Evolutionary conservation across 2,329 filamentous ascomycete genomes (phyloP).

Genomic region (Tolypocladium paradoxum): DNA sequence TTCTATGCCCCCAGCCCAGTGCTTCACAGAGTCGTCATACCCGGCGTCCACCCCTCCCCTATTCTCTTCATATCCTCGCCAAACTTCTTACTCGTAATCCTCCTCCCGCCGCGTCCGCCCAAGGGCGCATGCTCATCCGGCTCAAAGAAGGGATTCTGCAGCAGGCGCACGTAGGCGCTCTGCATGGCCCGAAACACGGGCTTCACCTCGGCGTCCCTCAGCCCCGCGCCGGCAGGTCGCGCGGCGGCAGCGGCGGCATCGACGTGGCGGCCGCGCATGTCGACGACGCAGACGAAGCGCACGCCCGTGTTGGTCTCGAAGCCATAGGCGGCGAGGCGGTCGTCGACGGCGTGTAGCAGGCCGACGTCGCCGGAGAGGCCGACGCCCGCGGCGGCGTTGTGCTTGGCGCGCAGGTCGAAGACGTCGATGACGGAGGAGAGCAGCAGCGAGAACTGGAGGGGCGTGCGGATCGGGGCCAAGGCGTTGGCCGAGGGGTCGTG

Average conservation of each 20-base stretch:
- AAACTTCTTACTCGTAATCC: constrained; percentile 76
- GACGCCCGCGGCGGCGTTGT: constrained; percentile 42
- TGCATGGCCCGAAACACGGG: constrained; percentile 87
- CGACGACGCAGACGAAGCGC: constrained; percentile 80
- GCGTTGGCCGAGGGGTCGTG: constrained; percentile 46
- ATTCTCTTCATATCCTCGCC: constrained; percentile 74
- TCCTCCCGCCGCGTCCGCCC: constrained; percentile 43
- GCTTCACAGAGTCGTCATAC: constrained; percentile 47
- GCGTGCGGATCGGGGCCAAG: constrained; percentile 49
- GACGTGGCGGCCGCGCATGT: constrained; percentile 66
- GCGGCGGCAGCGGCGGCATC: constrained; percentile 14
- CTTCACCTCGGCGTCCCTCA: constrained; percentile 81
- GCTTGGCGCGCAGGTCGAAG: constrained; percentile 74
- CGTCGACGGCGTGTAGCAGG: constrained; percentile 85
- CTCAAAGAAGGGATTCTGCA: constrained; percentile 92
- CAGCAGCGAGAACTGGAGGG: constrained; percentile 85
- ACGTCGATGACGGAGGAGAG: constrained; percentile 88
- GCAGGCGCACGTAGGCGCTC: constrained; percentile 74
- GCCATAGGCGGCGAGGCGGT: constrained; percentile 86
- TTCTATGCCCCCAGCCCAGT: constrained; percentile 2
- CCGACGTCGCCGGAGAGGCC: constrained; percentile 74
- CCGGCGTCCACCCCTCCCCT: constrained; percentile 74
- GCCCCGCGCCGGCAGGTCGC: constrained; percentile 42
- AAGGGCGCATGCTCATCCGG: constrained; percentile 70
- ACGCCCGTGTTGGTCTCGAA: constrained; percentile 95